A percentile compares a stretch with the other conserved stretches of the same genome.
phyloP scores from a whole-genome alignment of 2,329 filamentous ascomycete genomes.

The Neoarthrinium moseri region DNA sequence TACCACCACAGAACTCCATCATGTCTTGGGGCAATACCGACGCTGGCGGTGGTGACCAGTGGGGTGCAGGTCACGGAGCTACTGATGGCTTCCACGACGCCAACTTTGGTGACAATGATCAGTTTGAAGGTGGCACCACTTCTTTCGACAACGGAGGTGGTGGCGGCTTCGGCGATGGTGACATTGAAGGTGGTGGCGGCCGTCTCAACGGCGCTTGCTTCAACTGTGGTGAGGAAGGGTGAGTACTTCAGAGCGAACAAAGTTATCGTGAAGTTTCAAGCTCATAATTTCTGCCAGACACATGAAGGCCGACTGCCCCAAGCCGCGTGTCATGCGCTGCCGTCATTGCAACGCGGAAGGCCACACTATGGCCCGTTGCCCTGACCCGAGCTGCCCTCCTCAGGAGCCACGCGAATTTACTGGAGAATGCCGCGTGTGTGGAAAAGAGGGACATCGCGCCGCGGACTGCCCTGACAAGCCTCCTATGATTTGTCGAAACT shows the following conservation, averaged over 20 bases:
- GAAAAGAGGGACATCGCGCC: constrained; percentile 51
- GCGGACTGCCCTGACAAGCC: constrained; percentile 63
- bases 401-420: constrained; percentile 26
- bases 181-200: constrained; percentile 14
- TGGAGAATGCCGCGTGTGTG: constrained; percentile 51
- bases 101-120: not conserved
- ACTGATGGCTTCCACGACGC: not conserved
- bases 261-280: too few relatives aligned
- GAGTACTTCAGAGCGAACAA: constrained; percentile 22
- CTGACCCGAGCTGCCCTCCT: constrained; percentile 22
- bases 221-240: constrained; percentile 58
- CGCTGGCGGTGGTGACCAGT: not conserved
- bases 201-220: constrained; percentile 46
- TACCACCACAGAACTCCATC: too few relatives aligned
- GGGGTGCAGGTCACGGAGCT: constrained; percentile 1
- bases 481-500: constrained; percentile 58
- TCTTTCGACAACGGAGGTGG: constrained; percentile 16
- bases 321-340: constrained; percentile 46
- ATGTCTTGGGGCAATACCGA: constrained; percentile 8
- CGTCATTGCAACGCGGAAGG: constrained; percentile 49
- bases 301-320: constrained; percentile 61
- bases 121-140: constrained; percentile 7
- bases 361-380: constrained; percentile 35
- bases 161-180: constrained; percentile 17
- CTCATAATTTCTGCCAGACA: constrained; percentile 53